These are phyloP conservation scores for Tritrichomonas musculus DNA, from an alignment of 208 protist species.

Conservation along the genomic window DNA sequence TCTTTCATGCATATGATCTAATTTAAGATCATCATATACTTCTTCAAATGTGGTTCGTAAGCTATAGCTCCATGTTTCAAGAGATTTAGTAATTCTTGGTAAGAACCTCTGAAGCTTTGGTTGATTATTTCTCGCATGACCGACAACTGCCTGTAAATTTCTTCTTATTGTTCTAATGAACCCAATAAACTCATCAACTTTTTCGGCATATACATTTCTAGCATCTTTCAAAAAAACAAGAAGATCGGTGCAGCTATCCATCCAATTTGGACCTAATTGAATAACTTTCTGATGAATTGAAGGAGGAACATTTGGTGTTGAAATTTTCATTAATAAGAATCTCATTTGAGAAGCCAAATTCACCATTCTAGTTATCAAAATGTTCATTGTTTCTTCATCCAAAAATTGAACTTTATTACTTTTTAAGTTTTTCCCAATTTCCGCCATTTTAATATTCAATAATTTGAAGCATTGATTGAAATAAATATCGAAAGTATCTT, in stretches of 20 bases:
- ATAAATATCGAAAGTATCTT: background rate
- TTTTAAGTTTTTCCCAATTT: background rate
- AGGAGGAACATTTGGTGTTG: background rate
- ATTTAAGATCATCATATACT: too few relatives aligned
- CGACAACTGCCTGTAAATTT: background rate
- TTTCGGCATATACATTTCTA: background rate
- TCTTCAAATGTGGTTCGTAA: too few relatives aligned
- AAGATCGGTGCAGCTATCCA: background rate
- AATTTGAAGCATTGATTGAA: background rate
- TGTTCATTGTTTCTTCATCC: background rate
- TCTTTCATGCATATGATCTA: too few relatives aligned
- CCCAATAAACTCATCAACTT: background rate
- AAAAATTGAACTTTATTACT: background rate
- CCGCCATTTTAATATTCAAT: background rate
- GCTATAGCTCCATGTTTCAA: background rate
- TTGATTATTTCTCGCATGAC: background rate
- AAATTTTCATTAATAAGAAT: background rate
- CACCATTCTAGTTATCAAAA: background rate
- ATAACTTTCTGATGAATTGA: background rate
- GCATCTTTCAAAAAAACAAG: background rate
- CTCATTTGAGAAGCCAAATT: background rate
- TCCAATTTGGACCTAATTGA: background rate
- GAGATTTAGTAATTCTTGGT: background rate
- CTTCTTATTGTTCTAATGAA: background rate
- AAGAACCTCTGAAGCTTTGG: background rate